Percentiles rank a stretch among this genome's conserved stretches.
Conservation (phyloP, 2,329 filamentous ascomycete species). For the Canariomyces notabilis region DNA sequence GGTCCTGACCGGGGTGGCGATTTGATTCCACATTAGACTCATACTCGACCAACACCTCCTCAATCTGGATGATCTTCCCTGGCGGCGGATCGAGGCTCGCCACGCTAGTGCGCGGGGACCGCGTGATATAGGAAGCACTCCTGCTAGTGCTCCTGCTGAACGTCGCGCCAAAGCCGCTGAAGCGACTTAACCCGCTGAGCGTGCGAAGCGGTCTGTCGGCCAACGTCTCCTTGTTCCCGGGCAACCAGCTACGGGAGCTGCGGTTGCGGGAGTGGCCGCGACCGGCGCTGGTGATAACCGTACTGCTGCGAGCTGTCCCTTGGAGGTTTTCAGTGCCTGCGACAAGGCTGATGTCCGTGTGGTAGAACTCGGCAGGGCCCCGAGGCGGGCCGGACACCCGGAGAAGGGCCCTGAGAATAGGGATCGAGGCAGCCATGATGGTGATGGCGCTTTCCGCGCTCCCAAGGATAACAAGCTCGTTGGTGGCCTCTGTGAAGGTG, state of each 20-base stretch:
- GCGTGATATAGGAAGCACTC: background rate
- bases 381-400: slow-evolving; percentile 19
- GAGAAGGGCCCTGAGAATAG: slow-evolving; percentile 23
- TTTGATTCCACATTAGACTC: slow-evolving; percentile 6
- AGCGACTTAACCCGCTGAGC: slow-evolving; percentile 13
- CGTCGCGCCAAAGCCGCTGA: slow-evolving; percentile 19
- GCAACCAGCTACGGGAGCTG: slow-evolving; percentile 9
- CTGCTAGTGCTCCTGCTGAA: slow-evolving; percentile 2
- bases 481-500: slow-evolving; percentile 21
- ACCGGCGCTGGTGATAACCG: slow-evolving; percentile 16
- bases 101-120: background rate
- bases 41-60: slow-evolving; percentile 23
- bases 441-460: slow-evolving; percentile 23
- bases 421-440: slow-evolving; percentile 24
- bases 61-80: slow-evolving; percentile 21
- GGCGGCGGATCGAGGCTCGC: slow-evolving; percentile 11
- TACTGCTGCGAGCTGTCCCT: slow-evolving; percentile 20
- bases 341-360: slow-evolving; percentile 14
- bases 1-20: too few species aligned
- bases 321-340: slow-evolving; percentile 14
- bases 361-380: slow-evolving; percentile 22
- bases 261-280: background rate
- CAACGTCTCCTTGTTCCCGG: slow-evolving; percentile 17
- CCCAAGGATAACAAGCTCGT: slow-evolving; percentile 21
- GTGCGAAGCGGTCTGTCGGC: slow-evolving; percentile 8